These are phyloP conservation scores for Alliaria petiolata DNA, from an alignment of 345 rosid species.

Conservation along the genomic window DNA sequence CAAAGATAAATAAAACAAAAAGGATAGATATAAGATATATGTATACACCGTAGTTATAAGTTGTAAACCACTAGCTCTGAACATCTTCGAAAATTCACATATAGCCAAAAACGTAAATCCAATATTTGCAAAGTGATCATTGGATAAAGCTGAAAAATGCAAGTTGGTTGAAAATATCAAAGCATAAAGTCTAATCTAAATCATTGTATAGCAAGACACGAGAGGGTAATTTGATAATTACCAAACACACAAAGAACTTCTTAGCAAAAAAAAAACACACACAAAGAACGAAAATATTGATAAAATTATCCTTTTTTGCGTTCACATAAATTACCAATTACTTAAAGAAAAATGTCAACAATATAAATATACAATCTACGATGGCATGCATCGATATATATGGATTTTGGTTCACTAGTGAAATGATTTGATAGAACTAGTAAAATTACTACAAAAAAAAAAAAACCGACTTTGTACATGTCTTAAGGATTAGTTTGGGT, in stretches of 20 bases:
- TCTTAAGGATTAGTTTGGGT: too few relatives aligned
- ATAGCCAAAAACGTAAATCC: not conserved
- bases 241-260: not conserved
- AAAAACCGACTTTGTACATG: not conserved
- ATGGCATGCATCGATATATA: not conserved
- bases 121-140: not conserved
- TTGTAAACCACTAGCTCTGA: not conserved
- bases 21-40: not conserved
- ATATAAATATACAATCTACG: too few relatives aligned
- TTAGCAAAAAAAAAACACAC: too few relatives aligned
- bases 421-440: not conserved
- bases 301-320: not conserved
- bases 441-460: not conserved
- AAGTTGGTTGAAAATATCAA: slow-evolving; percentile 12
- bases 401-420: not conserved
- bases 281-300: not conserved
- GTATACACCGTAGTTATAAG: not conserved
- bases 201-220: not conserved
- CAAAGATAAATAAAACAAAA: not conserved
- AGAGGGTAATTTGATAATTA: not conserved
- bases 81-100: not conserved
- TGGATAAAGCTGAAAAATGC: slow-evolving; percentile 12
- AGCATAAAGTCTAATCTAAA: not conserved
- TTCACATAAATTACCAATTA: not conserved
- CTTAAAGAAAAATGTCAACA: not conserved